Evolutionary conservation across 2,329 filamentous ascomycete genomes (phyloP).

Genomic region (Phaeosphaeriaceae sp.): DNA sequence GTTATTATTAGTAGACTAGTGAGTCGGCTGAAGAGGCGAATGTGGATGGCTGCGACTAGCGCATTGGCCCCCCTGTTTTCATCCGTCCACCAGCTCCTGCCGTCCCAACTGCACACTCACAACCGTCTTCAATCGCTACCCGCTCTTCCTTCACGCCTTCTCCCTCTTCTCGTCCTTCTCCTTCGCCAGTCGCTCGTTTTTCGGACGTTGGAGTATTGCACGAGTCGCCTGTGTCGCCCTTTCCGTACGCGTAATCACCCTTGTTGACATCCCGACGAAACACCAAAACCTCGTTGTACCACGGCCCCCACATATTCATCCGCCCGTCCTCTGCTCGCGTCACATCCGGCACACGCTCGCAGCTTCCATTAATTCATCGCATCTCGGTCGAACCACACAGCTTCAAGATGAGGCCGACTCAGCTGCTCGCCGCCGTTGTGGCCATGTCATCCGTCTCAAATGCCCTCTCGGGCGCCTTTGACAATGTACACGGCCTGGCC

Average conservation of each 20-base stretch:
- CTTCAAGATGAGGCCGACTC: slow-evolving; percentile 46
- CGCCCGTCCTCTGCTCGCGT: slow-evolving; percentile 24
- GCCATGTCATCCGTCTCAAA: slow-evolving; percentile 47
- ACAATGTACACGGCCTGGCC: slow-evolving; percentile 36
- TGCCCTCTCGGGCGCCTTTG: slow-evolving; percentile 44
- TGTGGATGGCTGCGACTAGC: not conserved
- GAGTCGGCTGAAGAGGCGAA: not conserved
- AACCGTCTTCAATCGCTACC: slow-evolving; percentile 10
- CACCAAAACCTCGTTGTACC: slow-evolving; percentile 32
- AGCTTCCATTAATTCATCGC: slow-evolving; percentile 7
- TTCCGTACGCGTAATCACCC: slow-evolving; percentile 22
- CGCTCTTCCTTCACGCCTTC: slow-evolving; percentile 8
- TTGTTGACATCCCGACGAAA: slow-evolving; percentile 34
- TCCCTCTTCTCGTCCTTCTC: slow-evolving; percentile 19
- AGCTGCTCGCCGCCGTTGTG: slow-evolving; percentile 47
- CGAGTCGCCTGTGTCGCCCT: slow-evolving; percentile 20
- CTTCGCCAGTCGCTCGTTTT: slow-evolving; percentile 49
- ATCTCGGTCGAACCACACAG: slow-evolving; percentile 4
- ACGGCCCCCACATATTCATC: slow-evolving; percentile 24
- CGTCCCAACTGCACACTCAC: slow-evolving; percentile 23
- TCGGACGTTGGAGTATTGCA: slow-evolving; percentile 24
- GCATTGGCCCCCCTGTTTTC: slow-evolving; percentile 1
- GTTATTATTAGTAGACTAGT: slow-evolving; percentile 2
- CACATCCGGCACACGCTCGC: slow-evolving; percentile 5
- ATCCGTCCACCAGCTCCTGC: not conserved